Evolutionary conservation across 75 land plant genomes (phyloP).

Genomic region (Pseudotsuga menziesii): DNA sequence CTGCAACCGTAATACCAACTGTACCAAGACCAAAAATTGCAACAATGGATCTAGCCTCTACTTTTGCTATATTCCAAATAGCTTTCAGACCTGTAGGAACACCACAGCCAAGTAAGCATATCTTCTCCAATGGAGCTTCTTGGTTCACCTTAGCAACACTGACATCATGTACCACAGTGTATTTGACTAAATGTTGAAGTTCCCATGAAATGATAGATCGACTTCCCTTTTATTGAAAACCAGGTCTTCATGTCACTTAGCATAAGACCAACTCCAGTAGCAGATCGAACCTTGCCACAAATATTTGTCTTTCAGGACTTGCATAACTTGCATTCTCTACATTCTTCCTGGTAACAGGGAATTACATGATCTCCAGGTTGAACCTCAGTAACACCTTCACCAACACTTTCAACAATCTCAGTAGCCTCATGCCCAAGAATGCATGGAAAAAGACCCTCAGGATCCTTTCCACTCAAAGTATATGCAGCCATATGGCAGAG

Average conservation of each 20-base stretch:
- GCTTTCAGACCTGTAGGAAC: constrained; percentile 98
- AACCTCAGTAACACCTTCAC: constrained; percentile 90
- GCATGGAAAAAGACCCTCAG: constrained; percentile 93
- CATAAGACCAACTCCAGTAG: constrained; percentile 81
- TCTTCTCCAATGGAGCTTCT: constrained; percentile 79
- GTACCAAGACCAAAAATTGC: no score
- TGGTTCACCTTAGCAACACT: constrained; percentile 91
- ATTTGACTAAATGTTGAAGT: constrained; percentile 93
- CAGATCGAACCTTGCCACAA: constrained; percentile 77
- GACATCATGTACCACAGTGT: constrained; percentile 88
- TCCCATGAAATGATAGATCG: constrained; percentile 90
- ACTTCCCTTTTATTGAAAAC: constrained; percentile 72
- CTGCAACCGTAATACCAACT: no score
- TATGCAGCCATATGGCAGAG: no score
- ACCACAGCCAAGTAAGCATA: constrained; percentile 94
- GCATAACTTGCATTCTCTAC: constrained; percentile 88
- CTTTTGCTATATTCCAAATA: no score
- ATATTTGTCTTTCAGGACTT: constrained; percentile 94
- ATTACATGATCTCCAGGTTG: constrained; percentile 96
- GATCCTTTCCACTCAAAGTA: no score
- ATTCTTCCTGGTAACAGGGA: constrained; percentile 94
- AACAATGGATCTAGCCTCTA: no score
- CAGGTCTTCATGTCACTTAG: constrained; percentile 67
- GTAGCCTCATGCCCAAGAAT: constrained; percentile 98
- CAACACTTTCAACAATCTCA: constrained; percentile 98